Base-by-base conservation (phyloP, 352 stramenopile genomes). In the Pythium phragmiticola region DNA sequence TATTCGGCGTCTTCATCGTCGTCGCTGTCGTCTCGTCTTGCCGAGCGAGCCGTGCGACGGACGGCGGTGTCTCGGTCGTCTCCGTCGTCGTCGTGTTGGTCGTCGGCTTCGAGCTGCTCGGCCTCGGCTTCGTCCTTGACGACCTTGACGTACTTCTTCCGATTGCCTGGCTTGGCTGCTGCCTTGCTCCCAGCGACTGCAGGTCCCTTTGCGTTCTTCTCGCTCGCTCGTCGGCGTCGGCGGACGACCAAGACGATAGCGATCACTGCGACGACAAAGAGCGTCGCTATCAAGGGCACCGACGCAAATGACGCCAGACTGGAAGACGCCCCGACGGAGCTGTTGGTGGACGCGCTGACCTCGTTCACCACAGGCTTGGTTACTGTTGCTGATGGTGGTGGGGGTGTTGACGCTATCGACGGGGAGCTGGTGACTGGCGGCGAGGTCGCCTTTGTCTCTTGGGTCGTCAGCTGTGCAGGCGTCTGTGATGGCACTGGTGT, bases 1-100 rank as follows among this genome's bases (percentile, higher is more conserved):
- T 68, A 68, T 54, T 77, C 70, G 43, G 62, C 67, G n/a, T 72
- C 64, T 28, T 71, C 63, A 19, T 73, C 69, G 39, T 76, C 65
- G 50, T 58, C 54, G 50, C 55, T 60, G 42, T 66, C 60, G n/a
- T 66, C 45, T 23, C 60, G 47, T 3, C 19, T 26, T 13, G 48
- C 30, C 13, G 37, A 23, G 5, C 14, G 36, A 19, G 48, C 30
- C 12, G 37, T 28, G 6, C n/a, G 39, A 17, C 43, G 19, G 14
- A n/a, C 49, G 4, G 19, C 23, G 3, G 12, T 17, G 36, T 23
- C 34, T 19, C 16, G 21, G 21, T 55, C 51, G 46, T 52, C 46
- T 34, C 26, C 46, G 26, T 51, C 39, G 39, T 23, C 47, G 42
- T 26, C 28, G 21, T 37, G 34, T 16, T 50, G 26, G 12, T 52